A percentile compares a stretch with the other conserved stretches of the same genome.
Conservation (phyloP, 306 rosid species). For the Acmispon strigosus region DNA sequence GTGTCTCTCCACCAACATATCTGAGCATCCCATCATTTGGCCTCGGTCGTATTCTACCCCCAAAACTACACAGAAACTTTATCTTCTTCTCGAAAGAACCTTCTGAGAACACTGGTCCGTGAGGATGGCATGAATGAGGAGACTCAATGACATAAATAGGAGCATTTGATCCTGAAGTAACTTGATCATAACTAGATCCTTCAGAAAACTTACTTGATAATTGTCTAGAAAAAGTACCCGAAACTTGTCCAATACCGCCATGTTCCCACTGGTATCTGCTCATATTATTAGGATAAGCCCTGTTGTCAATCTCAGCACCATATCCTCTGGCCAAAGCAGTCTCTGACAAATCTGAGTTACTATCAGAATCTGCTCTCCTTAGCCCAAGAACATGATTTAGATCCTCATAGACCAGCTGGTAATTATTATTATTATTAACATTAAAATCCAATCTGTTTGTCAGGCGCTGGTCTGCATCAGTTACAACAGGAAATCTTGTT, state of each 20-base stretch:
- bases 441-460: constrained; percentile 34
- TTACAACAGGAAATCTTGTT: constrained; percentile 42
- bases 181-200: constrained; percentile 24
- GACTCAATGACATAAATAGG: constrained; percentile 36
- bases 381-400: constrained; percentile 35
- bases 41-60: constrained; percentile 83
- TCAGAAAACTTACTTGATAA: constrained; percentile 34
- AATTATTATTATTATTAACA: constrained; percentile 28
- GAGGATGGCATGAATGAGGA: constrained; percentile 43
- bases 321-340: constrained; percentile 27
- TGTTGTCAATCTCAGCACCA: constrained; percentile 43
- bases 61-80: constrained; percentile 88
- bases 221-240: constrained; percentile 35
- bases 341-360: constrained; percentile 43
- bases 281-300: constrained; percentile 35
- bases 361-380: constrained; percentile 39
- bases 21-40: constrained; percentile 82
- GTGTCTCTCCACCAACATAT: constrained; percentile 90
- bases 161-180: constrained; percentile 30
- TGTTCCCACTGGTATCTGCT: constrained; percentile 40
- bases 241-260: constrained; percentile 37
- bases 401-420: constrained; percentile 40
- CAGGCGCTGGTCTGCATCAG: constrained; percentile 37
- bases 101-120: constrained; percentile 38
- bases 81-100: constrained; percentile 47